These are phyloP conservation scores for Globisporangium polare DNA, from an alignment of 352 stramenopile species.

Conservation along the genomic window DNA sequence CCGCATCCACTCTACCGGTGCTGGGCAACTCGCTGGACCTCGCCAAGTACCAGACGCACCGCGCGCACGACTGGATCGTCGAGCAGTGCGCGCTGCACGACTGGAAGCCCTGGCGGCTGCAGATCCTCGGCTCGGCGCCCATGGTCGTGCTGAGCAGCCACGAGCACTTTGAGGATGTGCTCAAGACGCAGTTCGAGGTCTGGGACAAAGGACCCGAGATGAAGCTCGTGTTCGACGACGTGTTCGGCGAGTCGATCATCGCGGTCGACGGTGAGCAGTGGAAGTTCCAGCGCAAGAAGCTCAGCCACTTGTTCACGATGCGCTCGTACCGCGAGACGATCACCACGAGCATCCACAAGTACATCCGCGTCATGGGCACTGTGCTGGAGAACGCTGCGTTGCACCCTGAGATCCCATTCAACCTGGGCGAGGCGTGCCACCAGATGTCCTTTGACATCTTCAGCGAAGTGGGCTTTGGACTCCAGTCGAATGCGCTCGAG, in stretches of 20 bases:
- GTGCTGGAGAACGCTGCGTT: constrained; percentile 13
- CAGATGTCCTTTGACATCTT: constrained; percentile 57
- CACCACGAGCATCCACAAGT: constrained; percentile 28
- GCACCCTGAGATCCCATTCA: not conserved
- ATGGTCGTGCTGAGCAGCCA: constrained; percentile 18
- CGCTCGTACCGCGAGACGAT: constrained; percentile 24
- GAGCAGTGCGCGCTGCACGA: constrained; percentile 10
- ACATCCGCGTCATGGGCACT: constrained; percentile 26
- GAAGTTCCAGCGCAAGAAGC: constrained; percentile 29
- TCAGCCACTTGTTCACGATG: constrained; percentile 29
- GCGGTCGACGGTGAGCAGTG: constrained; percentile 27
- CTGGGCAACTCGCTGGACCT: constrained; percentile 23
- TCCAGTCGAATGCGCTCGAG: constrained; percentile 41
- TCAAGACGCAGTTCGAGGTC: constrained; percentile 32
- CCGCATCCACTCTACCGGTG: constrained; percentile 15
- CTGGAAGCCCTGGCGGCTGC: constrained; percentile 19
- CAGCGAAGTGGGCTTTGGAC: constrained; percentile 45
- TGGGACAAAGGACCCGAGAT: constrained; percentile 24
- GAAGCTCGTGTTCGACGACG: constrained; percentile 14
- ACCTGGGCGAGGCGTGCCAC: constrained; percentile 32
- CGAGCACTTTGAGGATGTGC: constrained; percentile 28
- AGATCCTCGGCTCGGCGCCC: constrained; percentile 13
- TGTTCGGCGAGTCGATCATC: constrained; percentile 25
- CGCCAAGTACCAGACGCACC: constrained; percentile 2
- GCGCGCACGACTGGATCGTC: constrained; percentile 12